These are phyloP conservation scores for Diophrys sp. DNA, from an alignment of 73 alveolate species.

Conservation along the genomic window DNA sequence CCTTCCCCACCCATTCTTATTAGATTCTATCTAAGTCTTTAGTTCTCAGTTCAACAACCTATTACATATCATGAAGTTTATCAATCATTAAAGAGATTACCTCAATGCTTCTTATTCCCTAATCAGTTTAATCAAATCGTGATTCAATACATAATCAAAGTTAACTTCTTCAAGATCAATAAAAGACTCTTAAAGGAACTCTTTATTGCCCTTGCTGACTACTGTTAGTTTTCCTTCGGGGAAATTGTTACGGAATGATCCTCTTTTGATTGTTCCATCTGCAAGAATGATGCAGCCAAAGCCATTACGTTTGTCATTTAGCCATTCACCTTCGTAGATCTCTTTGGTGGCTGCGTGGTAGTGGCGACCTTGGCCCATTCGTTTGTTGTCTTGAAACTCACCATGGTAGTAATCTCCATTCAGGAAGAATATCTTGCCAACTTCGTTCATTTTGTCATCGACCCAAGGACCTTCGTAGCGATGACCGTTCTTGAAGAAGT, in stretches of 20 bases:
- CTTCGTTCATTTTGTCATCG: conserved; percentile 24
- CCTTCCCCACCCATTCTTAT: too few relatives aligned
- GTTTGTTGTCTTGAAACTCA: conserved; percentile 1
- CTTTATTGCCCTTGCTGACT: too few relatives aligned
- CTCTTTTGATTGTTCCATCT: background rate
- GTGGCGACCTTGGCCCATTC: conserved; percentile 7
- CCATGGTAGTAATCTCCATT: conserved; percentile 16
- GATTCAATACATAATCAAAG: too few relatives aligned
- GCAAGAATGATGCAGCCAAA: background rate
- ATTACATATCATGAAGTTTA: too few relatives aligned
- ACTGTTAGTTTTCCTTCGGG: conserved; percentile 4
- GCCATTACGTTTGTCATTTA: background rate
- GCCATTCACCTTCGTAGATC: background rate
- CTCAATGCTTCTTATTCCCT: too few relatives aligned
- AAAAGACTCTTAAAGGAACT: too few relatives aligned
- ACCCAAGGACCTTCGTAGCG: conserved; percentile 14
- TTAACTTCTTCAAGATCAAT: too few relatives aligned
- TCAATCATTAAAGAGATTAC: too few relatives aligned
- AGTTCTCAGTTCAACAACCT: too few relatives aligned
- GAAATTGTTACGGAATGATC: background rate
- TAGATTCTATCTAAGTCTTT: too few relatives aligned
- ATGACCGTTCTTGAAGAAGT: conserved; percentile 13
- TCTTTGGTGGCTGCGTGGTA: conserved; percentile 20
- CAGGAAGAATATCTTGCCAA: conserved; percentile 2
- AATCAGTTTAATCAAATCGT: too few relatives aligned